phyloP scores from a whole-genome alignment of 495 filamentous ascomycete species.

The Talaromyces liani region DNA sequence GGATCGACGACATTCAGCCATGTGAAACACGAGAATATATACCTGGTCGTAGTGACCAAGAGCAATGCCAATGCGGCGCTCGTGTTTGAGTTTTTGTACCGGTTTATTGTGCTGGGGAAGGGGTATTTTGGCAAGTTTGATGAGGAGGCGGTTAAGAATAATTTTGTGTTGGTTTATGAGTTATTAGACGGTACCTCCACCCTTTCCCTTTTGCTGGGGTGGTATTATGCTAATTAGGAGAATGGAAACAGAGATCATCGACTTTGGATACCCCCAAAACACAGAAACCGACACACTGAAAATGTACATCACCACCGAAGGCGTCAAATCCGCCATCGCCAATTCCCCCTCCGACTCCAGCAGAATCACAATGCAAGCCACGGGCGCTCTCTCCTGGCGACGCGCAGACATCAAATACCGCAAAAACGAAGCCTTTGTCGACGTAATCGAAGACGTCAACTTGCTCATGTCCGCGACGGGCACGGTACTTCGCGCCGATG shows the following conservation, averaged over 20 bases:
- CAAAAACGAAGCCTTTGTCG: constrained; percentile 98
- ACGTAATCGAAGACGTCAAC: constrained; percentile 99
- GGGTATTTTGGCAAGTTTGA: constrained; percentile 99
- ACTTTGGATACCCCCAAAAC: constrained; percentile 99
- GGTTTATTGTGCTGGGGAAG: constrained; percentile 81
- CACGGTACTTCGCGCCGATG: constrained; percentile 91
- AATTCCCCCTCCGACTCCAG: constrained; percentile 67
- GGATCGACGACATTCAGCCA: constrained; percentile 98
- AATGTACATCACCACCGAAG: constrained; percentile 99
- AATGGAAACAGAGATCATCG: constrained; percentile 71
- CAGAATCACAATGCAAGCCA: constrained; percentile 98
- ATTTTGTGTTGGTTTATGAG: constrained; percentile 98
- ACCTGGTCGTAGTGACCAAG: constrained; percentile 94
- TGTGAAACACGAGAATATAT: constrained; percentile 99
- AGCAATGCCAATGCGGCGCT: constrained; percentile 99
- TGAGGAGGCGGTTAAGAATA: constrained; percentile 99
- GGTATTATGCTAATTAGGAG: neutral
- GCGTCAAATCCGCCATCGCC: constrained; percentile 89
- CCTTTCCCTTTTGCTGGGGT: neutral
- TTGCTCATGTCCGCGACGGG: constrained; percentile 96
- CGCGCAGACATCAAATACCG: constrained; percentile 97
- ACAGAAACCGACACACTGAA: constrained; percentile 98
- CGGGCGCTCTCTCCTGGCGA: constrained; percentile 93
- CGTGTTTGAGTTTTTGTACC: constrained; percentile 96
- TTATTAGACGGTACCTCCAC: constrained; percentile 73